Base-by-base conservation (phyloP, 2,329 filamentous ascomycete species). In the Aspergillus novoparasiticus region DNA sequence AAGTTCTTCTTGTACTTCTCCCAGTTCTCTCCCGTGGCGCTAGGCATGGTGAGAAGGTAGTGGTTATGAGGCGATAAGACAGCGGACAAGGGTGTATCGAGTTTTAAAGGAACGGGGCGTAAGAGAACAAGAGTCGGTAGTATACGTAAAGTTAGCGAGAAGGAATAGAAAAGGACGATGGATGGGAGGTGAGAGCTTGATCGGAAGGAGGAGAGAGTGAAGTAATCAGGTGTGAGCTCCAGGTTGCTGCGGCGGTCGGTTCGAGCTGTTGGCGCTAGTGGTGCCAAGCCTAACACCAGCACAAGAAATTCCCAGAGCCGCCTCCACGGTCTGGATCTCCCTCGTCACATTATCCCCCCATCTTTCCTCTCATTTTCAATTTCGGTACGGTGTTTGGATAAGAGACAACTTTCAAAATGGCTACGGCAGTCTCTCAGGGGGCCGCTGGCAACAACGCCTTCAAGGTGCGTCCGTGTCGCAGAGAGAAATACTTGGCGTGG, bases 1-100 rank as follows among this genome's bases (percentile, higher is more conserved):
- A 92, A 99, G 77, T 90, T 94, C 87, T 98, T 97, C 84, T 92
- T 88, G 86, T 97, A 98, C 85, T 98, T 98, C 87, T 99, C 95
- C 95, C 95, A 99, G 87, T 88, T 92, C 81, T 86, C 83, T 79
- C 95, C 95, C 75, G 91, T 96, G 81, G 95, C 94, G 84, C 92
- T 94, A 86, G 94, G 94, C 94, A 97, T 87, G 79, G 72, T 83
- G 76, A 77, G 66, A 75, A 75, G 70, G 66, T 72, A 64, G 71
- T 71, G 68, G 71, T 71, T 68, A 64, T 67, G 67, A 69, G 66
- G 63, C 64, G 68, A 63, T 58, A 67, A 64, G 65, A 57, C 67
- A 51, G 53, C 36, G 51, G 36, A 66, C 41, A 54, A 55, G 19
- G 59, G 36, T 58, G 34, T 55, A 48, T 55, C 30, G 43, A 48